Percentiles rank a stretch among this genome's conserved stretches.
These are phyloP conservation scores for Capsicum pubescens DNA, from an alignment of 257 asterid species.

Conservation along the genomic window DNA sequence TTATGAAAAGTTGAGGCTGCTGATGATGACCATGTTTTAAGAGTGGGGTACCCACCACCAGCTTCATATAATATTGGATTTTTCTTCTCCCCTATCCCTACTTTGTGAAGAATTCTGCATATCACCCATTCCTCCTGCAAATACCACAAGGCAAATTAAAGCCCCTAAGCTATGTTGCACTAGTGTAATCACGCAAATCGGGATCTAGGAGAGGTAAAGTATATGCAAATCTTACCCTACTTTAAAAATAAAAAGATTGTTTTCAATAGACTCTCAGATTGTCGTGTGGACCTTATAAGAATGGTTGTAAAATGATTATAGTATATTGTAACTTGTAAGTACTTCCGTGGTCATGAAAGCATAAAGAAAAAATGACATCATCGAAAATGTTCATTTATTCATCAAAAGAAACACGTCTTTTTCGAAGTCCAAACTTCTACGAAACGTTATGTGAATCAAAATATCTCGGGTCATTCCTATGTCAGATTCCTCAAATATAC, in stretches of 20 bases:
- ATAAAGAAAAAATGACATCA: background rate
- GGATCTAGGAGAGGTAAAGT: too few species aligned
- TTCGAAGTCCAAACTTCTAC: background rate
- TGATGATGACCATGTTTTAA: conserved; percentile 27
- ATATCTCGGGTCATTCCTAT: background rate
- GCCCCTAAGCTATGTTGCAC: too few species aligned
- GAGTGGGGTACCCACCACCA: background rate
- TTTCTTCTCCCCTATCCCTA: conserved; percentile 28
- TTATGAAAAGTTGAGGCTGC: too few species aligned
- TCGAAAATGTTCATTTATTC: background rate
- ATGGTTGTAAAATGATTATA: too few species aligned
- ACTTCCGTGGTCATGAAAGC: too few species aligned
- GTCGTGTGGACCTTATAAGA: too few species aligned
- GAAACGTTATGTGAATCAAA: background rate
- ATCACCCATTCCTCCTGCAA: conserved; percentile 34
- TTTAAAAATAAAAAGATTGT: too few species aligned
- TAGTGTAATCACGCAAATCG: too few species aligned
- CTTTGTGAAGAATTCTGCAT: conserved; percentile 27
- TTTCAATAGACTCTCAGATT: too few species aligned
- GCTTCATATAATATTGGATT: background rate
- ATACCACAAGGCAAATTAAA: background rate
- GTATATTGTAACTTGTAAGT: too few species aligned
- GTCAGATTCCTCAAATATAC: background rate
- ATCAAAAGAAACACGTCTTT: background rate
- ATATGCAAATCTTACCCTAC: too few species aligned